Percentiles rank a stretch among this genome's conserved stretches.
phyloP scores from a whole-genome alignment of 768 basidiomycete species.

The Lactifluus volemus region DNA sequence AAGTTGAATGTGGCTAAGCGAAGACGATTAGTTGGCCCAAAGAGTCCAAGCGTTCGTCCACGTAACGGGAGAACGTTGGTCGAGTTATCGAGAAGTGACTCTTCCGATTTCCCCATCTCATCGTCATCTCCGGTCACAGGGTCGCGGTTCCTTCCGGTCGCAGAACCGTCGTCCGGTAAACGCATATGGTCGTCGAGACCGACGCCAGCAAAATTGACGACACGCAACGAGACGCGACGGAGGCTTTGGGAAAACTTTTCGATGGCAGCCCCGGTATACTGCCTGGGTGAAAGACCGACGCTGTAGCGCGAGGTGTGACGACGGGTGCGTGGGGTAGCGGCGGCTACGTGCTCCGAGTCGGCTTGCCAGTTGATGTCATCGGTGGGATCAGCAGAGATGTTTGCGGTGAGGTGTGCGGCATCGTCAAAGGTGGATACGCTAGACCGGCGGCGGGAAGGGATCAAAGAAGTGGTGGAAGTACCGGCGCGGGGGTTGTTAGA shows the following conservation, averaged over 20 bases:
- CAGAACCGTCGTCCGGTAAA: constrained; percentile 33
- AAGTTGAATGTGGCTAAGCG: constrained; percentile 58
- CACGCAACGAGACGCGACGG: constrained; percentile 60
- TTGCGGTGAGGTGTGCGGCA: constrained; percentile 46
- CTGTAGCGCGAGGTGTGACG: constrained; percentile 43
- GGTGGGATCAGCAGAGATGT: constrained; percentile 33
- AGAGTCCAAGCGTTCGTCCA: constrained; percentile 69
- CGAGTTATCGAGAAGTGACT: constrained; percentile 31
- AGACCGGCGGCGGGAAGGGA: constrained; percentile 27
- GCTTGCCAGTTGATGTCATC: constrained; percentile 23
- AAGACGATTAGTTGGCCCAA: constrained; percentile 60
- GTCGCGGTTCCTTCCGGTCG: constrained; percentile 16
- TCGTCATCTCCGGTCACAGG: constrained; percentile 25
- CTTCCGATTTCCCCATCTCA: constrained; percentile 24
- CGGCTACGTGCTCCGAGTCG: constrained; percentile 29
- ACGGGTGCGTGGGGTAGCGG: constrained; percentile 18
- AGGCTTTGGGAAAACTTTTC: constrained; percentile 49
- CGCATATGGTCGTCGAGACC: constrained; percentile 54
- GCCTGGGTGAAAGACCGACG: constrained; percentile 45
- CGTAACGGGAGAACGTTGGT: constrained; percentile 46
- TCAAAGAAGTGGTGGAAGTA: constrained; percentile 46
- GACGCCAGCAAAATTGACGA: constrained; percentile 67
- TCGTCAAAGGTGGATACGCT: constrained; percentile 44
- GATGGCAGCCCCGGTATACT: constrained; percentile 48
- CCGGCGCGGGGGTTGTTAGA: constrained; percentile 34